A percentile compares a stretch with the other conserved stretches of the same genome.
Conservation (phyloP, 1,139 yeast species). For the Saccharomycopsis hybrid region DNA sequence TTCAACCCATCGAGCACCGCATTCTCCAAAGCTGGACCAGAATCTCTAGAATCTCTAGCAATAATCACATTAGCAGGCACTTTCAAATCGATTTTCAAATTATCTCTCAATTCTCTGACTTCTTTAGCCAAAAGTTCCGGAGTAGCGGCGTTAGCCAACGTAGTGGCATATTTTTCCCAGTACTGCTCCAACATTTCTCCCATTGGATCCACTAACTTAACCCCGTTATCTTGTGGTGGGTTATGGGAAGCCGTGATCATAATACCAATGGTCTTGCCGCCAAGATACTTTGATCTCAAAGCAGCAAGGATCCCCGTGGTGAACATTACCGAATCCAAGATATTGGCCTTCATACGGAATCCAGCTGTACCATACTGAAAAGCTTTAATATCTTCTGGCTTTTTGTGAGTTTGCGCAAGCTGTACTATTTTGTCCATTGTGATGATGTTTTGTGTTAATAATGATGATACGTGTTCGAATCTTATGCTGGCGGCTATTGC, state of each 20-base stretch:
- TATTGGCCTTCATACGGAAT: slow-evolving; percentile 69
- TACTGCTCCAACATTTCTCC: slow-evolving; percentile 85
- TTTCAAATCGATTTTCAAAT: slow-evolving; percentile 37
- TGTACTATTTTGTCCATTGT: not conserved
- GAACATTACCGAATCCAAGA: slow-evolving; percentile 77
- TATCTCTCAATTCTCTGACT: slow-evolving; percentile 30
- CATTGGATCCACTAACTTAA: slow-evolving; percentile 85
- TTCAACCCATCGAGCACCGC: slow-evolving; percentile 66
- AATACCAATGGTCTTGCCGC: slow-evolving; percentile 71
- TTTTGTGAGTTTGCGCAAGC: slow-evolving; percentile 13
- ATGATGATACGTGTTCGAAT: too few species aligned
- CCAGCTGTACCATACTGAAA: slow-evolving; percentile 95
- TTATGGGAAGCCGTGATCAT: slow-evolving; percentile 98
- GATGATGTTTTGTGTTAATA: too few species aligned
- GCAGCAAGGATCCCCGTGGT: slow-evolving; percentile 80
- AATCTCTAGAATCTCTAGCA: slow-evolving; percentile 71
- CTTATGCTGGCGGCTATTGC: too few species aligned
- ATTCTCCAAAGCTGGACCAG: slow-evolving; percentile 60
- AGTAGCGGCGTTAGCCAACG: slow-evolving; percentile 58
- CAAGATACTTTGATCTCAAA: slow-evolving; percentile 64
- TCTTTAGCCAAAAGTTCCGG: slow-evolving; percentile 29
- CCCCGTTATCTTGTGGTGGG: slow-evolving; percentile 95
- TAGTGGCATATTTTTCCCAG: slow-evolving; percentile 84
- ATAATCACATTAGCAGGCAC: slow-evolving; percentile 38
- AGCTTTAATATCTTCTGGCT: slow-evolving; percentile 19